phyloP scores from a whole-genome alignment of 495 filamentous ascomycete genomes.

The Hypoxylon lenormandii region DNA sequence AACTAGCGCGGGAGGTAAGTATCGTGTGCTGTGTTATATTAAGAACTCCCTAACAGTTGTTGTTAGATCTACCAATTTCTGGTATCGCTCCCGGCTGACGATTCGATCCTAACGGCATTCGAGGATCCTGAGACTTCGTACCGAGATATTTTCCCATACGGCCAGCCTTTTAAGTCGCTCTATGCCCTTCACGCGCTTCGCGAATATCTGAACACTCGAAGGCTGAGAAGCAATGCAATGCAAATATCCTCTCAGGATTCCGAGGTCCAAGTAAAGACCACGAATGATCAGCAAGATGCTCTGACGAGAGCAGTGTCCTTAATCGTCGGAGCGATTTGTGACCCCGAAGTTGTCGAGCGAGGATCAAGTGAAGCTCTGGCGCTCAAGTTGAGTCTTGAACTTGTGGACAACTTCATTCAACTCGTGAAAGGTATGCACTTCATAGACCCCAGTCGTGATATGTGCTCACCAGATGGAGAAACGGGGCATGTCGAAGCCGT shows the following conservation, averaged over 20 bases:
- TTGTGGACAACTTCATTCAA: conserved; percentile 58
- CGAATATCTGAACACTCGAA: conserved; percentile 55
- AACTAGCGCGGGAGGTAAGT: conserved; percentile 73
- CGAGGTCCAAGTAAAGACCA: conserved; percentile 30
- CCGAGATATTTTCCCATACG: conserved; percentile 72
- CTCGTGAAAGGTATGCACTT: conserved; percentile 58
- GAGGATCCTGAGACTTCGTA: conserved; percentile 65
- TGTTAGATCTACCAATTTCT: conserved; percentile 80
- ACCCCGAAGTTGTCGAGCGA: conserved; percentile 55
- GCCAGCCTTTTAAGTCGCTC: conserved; percentile 77
- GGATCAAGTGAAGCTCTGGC: conserved; percentile 56
- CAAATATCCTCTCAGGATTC: conserved; percentile 55
- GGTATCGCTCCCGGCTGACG: conserved; percentile 76
- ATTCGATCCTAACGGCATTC: conserved; percentile 69
- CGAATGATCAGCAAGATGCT: conserved; percentile 42
- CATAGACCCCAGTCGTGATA: neutral
- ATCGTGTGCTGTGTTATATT: neutral
- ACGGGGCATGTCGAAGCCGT: conserved; percentile 31
- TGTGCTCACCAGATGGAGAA: conserved; percentile 37
- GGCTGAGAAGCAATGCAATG: conserved; percentile 50
- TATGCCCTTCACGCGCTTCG: conserved; percentile 77
- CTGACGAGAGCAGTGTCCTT: conserved; percentile 57
- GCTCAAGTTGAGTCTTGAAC: conserved; percentile 55
- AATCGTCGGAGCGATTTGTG: conserved; percentile 61
- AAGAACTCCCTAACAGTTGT: conserved; percentile 41